Conservation (phyloP, 768 basidiomycete species). For the Boletus rubescentipes region DNA sequence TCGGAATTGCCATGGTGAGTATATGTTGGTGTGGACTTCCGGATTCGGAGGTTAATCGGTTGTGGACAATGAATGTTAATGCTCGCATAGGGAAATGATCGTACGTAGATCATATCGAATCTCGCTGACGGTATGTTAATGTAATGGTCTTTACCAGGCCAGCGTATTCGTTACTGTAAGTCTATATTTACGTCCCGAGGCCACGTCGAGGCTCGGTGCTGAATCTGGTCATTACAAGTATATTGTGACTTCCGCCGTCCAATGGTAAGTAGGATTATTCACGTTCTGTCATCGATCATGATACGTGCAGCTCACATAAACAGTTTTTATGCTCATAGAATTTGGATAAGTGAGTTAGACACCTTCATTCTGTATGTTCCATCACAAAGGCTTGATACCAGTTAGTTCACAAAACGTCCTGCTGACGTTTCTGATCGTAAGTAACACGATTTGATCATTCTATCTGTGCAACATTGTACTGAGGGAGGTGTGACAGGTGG, state of each 20-base stretch:
- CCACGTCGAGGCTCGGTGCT: not conserved
- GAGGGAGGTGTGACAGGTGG: not conserved
- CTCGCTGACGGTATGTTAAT: too few species aligned
- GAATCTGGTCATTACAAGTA: not conserved
- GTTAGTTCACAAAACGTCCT: conserved; percentile 5
- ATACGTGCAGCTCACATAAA: not conserved
- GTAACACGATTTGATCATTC: not conserved
- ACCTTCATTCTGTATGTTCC: too few species aligned
- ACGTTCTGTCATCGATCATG: not conserved
- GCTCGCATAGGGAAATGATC: not conserved
- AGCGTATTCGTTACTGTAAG: not conserved
- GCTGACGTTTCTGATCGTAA: conserved; percentile 9
- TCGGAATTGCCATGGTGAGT: conserved; percentile 1
- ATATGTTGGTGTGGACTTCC: too few species aligned
- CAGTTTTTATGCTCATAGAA: conserved; percentile 13
- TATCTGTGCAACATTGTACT: too few species aligned
- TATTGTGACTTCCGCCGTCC: conserved; percentile 1
- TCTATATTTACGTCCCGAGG: not conserved
- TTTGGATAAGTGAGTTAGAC: conserved; percentile 19
- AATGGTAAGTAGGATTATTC: conserved; percentile 5
- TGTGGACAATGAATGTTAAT: not conserved
- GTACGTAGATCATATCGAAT: not conserved
- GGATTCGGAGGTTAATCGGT: not conserved
- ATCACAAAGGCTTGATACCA: not conserved
- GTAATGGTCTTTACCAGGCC: not conserved